Evolutionary conservation across 768 basidiomycete genomes (phyloP), one percentile per base, ranked within the genome.

Genomic region (Austroboletus eburneus): DNA sequence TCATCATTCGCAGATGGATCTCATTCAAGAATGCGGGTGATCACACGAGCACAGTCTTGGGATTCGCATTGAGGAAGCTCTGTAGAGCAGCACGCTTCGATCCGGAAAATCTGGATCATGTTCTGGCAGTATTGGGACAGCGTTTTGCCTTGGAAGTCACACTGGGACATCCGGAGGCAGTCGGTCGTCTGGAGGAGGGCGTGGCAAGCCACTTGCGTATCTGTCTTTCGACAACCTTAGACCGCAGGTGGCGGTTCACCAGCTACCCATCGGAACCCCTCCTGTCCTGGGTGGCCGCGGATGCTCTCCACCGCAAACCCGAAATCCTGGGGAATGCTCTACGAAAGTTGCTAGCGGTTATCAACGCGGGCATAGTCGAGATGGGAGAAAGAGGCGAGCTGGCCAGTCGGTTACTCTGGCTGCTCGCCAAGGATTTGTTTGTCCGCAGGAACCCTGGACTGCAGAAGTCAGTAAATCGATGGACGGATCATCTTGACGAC

Each of bases 191-290:
- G 20, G 43, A 51, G 18, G 24, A 9, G 0, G 45, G 20, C 10
- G 43, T 55, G 9, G 45, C 43, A 10, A 50, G 40, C 16, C 53
- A 55, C 32, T 30, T 56, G 7, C 55, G 45, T 9, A 21, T 55
- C 14, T 55, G 43, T 18, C 30, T 39, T 29, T 23, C 6, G 29
- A 43, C 27, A 3, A 48, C 46, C 12, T 22, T 33, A 32, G 44
- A 44, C 41, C 44, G 39, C 17, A 23, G 8, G 9, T 44, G 52
- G 48, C 45, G 22, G n/a, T 41, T 42, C 27, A 50, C 49, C 9
- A 33, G 33, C n/a, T 50, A 48, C 34, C 48, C 43, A 35, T 50
- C 52, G 1, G 48, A 54, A 17, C 46, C 51, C 0, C 3, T 54
- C 13, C n/a, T 48, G 3, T 57, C 42, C 16, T 50, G 40, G 10